Conservation (phyloP, 148 eudicot species). For the Vaccinium macrocarpon region DNA sequence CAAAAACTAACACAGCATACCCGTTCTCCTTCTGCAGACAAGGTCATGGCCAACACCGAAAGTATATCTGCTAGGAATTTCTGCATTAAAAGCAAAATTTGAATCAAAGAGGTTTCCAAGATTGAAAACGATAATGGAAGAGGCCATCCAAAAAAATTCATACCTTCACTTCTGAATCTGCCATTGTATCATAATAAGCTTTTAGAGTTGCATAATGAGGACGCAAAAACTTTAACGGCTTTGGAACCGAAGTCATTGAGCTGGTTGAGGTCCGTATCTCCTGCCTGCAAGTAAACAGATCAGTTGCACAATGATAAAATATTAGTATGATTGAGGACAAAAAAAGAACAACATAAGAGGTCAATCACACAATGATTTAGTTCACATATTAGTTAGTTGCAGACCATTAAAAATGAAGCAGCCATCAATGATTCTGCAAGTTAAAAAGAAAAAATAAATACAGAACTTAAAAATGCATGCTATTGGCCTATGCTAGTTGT, state of each 20-base stretch:
- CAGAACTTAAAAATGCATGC: not conserved
- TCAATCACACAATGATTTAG: not conserved
- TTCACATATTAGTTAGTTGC: not conserved
- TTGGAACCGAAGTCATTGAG: conserved; percentile 98
- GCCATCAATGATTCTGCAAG: not conserved
- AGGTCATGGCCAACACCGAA: conserved; percentile 92
- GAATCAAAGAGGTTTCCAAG: not conserved
- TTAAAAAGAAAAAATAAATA: not conserved
- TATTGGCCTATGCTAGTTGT: not conserved
- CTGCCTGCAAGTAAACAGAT: conserved; percentile 44
- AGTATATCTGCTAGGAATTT: conserved; percentile 87
- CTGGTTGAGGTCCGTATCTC: conserved; percentile 91
- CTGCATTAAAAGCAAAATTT: conserved; percentile 34
- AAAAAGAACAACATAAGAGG: not conserved
- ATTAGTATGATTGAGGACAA: too few relatives aligned
- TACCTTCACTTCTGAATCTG: conserved; percentile 74
- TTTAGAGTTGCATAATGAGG: conserved; percentile 92
- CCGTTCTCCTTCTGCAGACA: conserved; percentile 95
- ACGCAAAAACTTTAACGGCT: conserved; percentile 89
- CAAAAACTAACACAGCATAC: conserved; percentile 39
- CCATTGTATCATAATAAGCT: conserved; percentile 64
- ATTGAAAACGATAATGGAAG: not conserved
- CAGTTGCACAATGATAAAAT: too few relatives aligned
- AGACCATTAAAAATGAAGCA: not conserved
- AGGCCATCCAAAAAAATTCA: not conserved